A percentile compares a stretch with the other conserved stretches of the same genome.
Evolutionary conservation across 2,329 filamentous ascomycete species (phyloP).

Genomic region (Phyllosticta citribraziliensis): DNA sequence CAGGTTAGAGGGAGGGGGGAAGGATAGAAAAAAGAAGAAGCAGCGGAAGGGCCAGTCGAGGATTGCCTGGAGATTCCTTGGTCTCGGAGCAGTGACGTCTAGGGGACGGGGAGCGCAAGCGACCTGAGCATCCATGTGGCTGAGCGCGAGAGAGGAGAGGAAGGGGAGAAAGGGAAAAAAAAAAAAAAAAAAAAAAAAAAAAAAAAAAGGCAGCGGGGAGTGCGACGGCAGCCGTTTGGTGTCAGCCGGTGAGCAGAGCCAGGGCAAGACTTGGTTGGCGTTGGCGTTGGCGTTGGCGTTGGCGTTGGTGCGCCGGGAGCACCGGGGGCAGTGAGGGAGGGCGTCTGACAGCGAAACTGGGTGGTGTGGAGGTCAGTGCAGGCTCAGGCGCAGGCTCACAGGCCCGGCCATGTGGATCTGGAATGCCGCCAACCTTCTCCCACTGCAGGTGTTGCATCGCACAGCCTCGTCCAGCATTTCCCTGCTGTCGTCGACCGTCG

Average conservation of each 20-base stretch:
- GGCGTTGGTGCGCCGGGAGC: too few relatives aligned
- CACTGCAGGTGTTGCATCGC: neutral
- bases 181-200: too few relatives aligned
- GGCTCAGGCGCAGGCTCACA: too few relatives aligned
- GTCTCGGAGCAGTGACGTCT: neutral
- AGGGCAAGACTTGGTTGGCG: neutral
- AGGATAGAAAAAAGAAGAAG: neutral
- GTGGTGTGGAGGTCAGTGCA: neutral
- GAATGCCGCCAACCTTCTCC: neutral
- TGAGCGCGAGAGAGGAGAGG: neutral
- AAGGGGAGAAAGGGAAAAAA: too few relatives aligned
- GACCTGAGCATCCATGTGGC: neutral
- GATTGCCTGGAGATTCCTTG: neutral
- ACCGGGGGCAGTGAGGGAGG: neutral
- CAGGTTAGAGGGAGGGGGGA: neutral
- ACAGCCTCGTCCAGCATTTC: too few relatives aligned
- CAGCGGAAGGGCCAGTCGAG: neutral
- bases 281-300: too few relatives aligned
- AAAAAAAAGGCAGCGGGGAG: too few relatives aligned
- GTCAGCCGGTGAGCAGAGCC: neutral
- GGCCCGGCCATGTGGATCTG: neutral
- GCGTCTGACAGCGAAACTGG: neutral
- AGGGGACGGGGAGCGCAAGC: neutral
- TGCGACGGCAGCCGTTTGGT: neutral
- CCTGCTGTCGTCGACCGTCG: too few relatives aligned